These are phyloP conservation scores for Paecilomyces niveus DNA, from an alignment of 2,329 filamentous ascomycete species.

Conservation along the genomic window DNA sequence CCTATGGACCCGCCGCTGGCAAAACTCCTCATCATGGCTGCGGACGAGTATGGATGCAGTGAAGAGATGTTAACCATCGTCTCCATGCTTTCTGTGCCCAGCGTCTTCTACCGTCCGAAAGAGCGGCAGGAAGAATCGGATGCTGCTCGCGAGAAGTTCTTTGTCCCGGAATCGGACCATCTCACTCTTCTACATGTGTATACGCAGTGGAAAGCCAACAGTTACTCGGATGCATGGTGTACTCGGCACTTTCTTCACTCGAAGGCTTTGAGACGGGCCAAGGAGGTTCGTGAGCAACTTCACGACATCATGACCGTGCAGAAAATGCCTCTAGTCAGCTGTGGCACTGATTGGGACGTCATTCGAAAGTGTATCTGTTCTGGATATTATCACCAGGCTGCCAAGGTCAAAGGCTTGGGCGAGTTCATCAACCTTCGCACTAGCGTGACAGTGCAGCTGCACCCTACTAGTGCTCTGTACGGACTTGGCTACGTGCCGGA, in stretches of 20 bases:
- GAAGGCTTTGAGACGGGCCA: slow-evolving; percentile 85
- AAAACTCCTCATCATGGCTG: slow-evolving; percentile 87
- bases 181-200: slow-evolving; percentile 94
- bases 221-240: slow-evolving; percentile 86
- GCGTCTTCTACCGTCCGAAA: slow-evolving; percentile 93
- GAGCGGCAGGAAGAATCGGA: slow-evolving; percentile 96
- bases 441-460: slow-evolving; percentile 86
- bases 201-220: slow-evolving; percentile 88
- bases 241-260: slow-evolving; percentile 86
- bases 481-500: slow-evolving; percentile 90
- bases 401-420: slow-evolving; percentile 89
- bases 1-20: slow-evolving; percentile 96
- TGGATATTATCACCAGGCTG: slow-evolving; percentile 96
- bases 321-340: slow-evolving; percentile 79
- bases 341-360: slow-evolving; percentile 94
- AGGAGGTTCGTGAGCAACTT: slow-evolving; percentile 91
- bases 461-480: slow-evolving; percentile 89
- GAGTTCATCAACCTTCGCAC: slow-evolving; percentile 97
- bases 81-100: slow-evolving; percentile 93
- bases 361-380: slow-evolving; percentile 95
- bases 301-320: slow-evolving; percentile 90
- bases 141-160: slow-evolving; percentile 92
- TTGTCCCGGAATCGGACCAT: slow-evolving; percentile 95
- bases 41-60: slow-evolving; percentile 82
- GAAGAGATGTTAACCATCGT: slow-evolving; percentile 99